phyloP scores from a whole-genome alignment of 257 asterid genomes.

The Solanum boliviense region DNA sequence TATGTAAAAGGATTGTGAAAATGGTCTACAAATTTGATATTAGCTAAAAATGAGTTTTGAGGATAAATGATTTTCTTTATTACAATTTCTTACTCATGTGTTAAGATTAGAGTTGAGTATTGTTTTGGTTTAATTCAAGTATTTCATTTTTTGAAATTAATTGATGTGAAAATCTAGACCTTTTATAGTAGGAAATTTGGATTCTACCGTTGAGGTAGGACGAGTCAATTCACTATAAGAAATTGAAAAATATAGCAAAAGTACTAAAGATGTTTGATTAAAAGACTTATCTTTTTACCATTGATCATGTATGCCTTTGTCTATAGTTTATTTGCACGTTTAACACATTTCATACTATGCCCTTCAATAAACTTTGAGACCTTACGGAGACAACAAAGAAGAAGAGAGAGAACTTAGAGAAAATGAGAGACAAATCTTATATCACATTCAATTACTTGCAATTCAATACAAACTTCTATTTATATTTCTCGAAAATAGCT shows the following conservation, averaged over 20 bases:
- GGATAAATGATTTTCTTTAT: not conserved
- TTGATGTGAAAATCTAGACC: not conserved
- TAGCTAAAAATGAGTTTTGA: not conserved
- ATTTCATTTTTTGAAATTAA: not conserved
- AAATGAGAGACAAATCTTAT: not conserved
- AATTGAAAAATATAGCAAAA: not conserved
- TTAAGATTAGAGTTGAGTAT: not conserved
- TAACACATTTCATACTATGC: not conserved
- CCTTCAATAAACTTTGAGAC: not conserved
- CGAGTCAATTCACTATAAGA: not conserved
- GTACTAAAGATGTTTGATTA: not conserved
- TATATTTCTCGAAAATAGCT: no score
- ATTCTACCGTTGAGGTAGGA: not conserved
- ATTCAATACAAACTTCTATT: no score
- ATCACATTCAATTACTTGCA: no score
- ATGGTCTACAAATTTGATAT: not conserved
- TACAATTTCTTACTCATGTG: not conserved
- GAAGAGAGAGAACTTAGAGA: not conserved
- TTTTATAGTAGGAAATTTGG: not conserved
- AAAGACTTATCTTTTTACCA: not conserved
- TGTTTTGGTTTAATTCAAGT: not conserved
- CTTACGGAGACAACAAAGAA: not conserved
- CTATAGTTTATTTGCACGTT: not conserved
- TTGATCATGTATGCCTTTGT: not conserved
- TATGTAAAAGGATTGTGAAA: not conserved